phyloP scores from a whole-genome alignment of 495 filamentous ascomycete genomes.

The Neurospora sublineolata region DNA sequence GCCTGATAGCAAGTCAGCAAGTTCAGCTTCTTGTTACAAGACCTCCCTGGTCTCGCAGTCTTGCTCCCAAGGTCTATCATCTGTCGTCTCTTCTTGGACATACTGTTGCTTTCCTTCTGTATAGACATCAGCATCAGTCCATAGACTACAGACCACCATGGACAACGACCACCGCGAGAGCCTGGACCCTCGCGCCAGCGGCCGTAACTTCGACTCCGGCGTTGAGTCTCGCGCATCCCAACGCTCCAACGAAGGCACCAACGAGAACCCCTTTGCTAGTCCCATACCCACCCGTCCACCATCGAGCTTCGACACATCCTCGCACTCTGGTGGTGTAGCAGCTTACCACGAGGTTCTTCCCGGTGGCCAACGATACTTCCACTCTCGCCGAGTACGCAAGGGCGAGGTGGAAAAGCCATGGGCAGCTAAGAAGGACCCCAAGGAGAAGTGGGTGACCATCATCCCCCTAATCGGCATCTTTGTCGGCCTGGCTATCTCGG shows the following conservation, averaged over 20 bases:
- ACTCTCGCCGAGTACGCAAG: conserved; percentile 60
- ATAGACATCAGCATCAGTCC: background rate
- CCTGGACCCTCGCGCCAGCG: background rate
- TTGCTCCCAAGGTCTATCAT: background rate
- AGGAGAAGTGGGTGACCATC: conserved; percentile 78
- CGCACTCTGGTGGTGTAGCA: conserved; percentile 1
- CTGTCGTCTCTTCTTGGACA: background rate
- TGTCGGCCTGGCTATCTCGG: conserved; percentile 53
- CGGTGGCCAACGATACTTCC: conserved; percentile 53
- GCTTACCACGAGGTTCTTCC: conserved; percentile 3
- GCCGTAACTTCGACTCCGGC: background rate
- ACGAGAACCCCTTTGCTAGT: conserved; percentile 45
- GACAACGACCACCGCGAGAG: background rate
- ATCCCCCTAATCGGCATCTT: conserved; percentile 58
- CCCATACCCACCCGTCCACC: conserved; percentile 43
- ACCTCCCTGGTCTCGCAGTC: background rate
- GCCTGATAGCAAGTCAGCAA: background rate
- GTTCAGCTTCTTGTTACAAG: background rate
- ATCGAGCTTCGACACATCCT: conserved; percentile 41
- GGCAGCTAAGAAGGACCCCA: conserved; percentile 54
- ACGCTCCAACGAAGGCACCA: background rate
- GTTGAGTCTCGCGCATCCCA: background rate
- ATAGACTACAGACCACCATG: background rate
- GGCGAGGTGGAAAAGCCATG: conserved; percentile 61
- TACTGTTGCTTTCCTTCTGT: background rate